These are phyloP conservation scores for Penstemon barbatus DNA, from an alignment of 257 asterid genomes.

Conservation along the genomic window DNA sequence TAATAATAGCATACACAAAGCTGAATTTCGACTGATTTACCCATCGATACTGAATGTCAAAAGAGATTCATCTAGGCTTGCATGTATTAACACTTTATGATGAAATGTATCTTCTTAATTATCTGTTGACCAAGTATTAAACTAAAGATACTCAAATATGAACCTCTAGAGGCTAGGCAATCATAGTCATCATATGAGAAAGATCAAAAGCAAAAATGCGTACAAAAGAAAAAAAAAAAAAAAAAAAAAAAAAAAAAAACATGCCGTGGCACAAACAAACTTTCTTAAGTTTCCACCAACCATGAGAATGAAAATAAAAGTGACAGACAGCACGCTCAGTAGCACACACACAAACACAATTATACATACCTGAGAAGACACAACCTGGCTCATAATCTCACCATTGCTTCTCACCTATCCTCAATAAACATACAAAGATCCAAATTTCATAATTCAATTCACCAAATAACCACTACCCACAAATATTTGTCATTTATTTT, in stretches of 20 bases:
- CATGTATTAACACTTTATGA: not conserved
- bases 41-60: not conserved
- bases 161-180: conserved; percentile 25
- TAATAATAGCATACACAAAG: not conserved
- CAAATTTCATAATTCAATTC: conserved; percentile 1
- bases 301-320: not conserved
- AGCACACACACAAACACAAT: conserved; percentile 20
- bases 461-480: conserved; percentile 14
- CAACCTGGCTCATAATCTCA: conserved; percentile 90
- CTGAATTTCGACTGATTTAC: not conserved
- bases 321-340: conserved; percentile 25
- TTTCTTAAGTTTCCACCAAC: conserved; percentile 27
- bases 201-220: conserved; percentile 21
- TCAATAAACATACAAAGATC: conserved; percentile 24
- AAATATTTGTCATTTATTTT: conserved; percentile 25
- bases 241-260: conserved; percentile 28
- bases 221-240: conserved; percentile 26
- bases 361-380: conserved; percentile 77
- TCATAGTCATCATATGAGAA: conserved; percentile 30
- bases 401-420: conserved; percentile 84
- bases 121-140: conserved; percentile 7
- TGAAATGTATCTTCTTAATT: not conserved
- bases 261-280: conserved; percentile 34
- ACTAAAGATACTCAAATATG: conserved; percentile 21
- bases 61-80: not conserved